Conservation (phyloP, 148 eudicot genomes). For the Nyssa sinensis region DNA sequence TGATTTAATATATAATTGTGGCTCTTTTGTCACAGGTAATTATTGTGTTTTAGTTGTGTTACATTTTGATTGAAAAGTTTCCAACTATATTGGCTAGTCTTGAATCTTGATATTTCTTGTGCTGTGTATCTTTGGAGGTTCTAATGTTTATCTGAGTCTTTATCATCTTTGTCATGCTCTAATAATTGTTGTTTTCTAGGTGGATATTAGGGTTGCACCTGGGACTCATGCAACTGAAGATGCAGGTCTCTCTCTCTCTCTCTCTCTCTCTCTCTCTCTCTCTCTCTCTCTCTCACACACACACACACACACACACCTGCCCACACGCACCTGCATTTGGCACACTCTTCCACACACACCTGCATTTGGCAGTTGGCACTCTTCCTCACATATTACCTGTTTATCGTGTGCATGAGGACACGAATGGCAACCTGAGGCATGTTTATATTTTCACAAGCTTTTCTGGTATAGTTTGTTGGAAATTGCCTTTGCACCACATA, state of each 20-base stretch:
- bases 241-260: conserved; percentile 57
- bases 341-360: no score
- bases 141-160: background rate
- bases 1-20: background rate
- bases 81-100: background rate
- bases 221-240: conserved; percentile 96
- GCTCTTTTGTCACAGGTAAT: background rate
- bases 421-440: background rate
- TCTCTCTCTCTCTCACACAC: no score
- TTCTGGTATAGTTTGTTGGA: background rate
- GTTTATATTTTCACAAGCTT: no score
- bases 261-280: conserved; percentile 9
- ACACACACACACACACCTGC: no score
- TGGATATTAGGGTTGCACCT: conserved; percentile 92
- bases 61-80: background rate
- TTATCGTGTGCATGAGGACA: background rate
- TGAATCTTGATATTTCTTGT: no score
- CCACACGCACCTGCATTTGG: no score
- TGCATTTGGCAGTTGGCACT: background rate
- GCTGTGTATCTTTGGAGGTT: background rate
- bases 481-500: no score
- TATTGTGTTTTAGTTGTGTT: background rate
- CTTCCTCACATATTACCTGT: background rate
- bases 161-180: background rate
- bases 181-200: conserved; percentile 38